phyloP scores from a whole-genome alignment of 2,329 filamentous ascomycete genomes.

The Diaporthe sp. region DNA sequence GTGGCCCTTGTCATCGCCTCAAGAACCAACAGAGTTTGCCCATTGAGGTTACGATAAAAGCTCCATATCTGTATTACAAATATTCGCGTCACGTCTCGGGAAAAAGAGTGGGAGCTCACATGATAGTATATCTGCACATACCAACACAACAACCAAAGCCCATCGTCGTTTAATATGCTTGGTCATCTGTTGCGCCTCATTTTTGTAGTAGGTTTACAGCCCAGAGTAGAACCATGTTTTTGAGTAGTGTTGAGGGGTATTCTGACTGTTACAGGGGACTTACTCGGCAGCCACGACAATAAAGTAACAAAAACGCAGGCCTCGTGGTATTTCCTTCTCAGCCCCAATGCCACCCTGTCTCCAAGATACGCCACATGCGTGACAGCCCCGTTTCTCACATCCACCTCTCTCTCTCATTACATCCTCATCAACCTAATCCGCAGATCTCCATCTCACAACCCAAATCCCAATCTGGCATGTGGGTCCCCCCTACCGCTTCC shows the following conservation, averaged over 20 bases:
- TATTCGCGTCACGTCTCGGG: no score
- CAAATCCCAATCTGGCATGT: no score
- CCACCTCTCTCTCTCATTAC: background rate
- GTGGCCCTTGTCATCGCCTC: background rate
- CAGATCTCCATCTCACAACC: background rate
- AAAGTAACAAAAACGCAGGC: constrained; percentile 9
- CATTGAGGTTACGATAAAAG: background rate
- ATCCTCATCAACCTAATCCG: background rate
- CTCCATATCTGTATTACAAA: no score
- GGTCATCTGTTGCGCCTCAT: no score
- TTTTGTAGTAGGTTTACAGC: background rate
- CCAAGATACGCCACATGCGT: background rate
- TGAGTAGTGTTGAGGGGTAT: background rate
- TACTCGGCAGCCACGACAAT: constrained; percentile 10
- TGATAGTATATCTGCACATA: background rate
- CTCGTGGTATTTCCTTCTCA: constrained; percentile 4
- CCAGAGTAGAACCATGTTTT: background rate
- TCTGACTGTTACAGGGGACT: background rate
- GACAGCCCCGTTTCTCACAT: background rate
- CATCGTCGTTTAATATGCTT: background rate
- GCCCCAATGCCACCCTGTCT: background rate
- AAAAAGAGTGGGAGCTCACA: no score
- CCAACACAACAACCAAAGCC: background rate
- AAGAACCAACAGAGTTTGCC: background rate
- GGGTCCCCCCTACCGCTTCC: constrained; percentile 60